Base-by-base conservation (phyloP, 768 basidiomycete genomes). In the Plicaturopsis crispa region DNA sequence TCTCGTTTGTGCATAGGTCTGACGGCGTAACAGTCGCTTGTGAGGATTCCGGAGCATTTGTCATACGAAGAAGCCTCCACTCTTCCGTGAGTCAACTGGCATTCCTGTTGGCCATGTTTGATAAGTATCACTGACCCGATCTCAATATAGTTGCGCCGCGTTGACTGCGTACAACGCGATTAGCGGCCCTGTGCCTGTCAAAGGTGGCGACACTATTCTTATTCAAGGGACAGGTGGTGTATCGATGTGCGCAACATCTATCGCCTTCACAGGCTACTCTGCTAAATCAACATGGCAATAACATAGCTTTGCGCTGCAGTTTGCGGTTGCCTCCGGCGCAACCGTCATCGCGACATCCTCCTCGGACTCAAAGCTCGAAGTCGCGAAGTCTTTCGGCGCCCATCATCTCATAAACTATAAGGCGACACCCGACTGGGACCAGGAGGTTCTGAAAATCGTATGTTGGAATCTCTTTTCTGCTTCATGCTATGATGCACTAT, bases 291-390 rank as follows among this genome's bases (percentile, higher is more conserved):
- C 31, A n/a, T 1, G 53, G 53, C 5, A 51, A n/a, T n/a, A 46
- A 49, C 24, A 4, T 31, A 72, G 75, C 28, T 79, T 74, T 47
- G 79, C 63, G 2, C 57, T 73, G 3, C 76, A 82, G 55, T 55
- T 84, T 31, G 79, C 80, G 2, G 66, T 77, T 32, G 73, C 75
- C 3, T 65, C 73, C 6, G 80, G 80, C 24, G 80, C 79, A 2
- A 70, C 57, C 1, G 78, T 81, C 42, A 80, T 85, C 46, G 66
- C 69, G 19, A 84, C 80, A 0, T 82, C 80, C 1, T 81, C 78
- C 1, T 77, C 76, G 0, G 77, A 82, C 46, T 65, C 68, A 33
- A 85, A 84, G 48, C 62, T 81, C 13, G 63, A 70, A 42, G 44
- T 70, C 20, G 76, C 67, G 6, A 56, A 61, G 33, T 65, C 65